Evolutionary conservation across 495 filamentous ascomycete species (phyloP).

Genomic region (Penicillium angulare): DNA sequence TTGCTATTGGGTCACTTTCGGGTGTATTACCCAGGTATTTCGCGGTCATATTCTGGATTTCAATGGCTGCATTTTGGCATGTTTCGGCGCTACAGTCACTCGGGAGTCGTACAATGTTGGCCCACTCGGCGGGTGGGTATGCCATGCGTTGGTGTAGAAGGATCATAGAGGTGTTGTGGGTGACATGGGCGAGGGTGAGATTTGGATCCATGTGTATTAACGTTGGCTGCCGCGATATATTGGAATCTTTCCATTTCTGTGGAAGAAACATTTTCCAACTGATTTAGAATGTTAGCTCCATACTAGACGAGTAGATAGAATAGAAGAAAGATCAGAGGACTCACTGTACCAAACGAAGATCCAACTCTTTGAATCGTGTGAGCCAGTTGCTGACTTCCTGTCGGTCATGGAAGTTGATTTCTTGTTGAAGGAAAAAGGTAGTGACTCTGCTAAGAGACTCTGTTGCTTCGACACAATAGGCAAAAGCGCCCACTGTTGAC

Average conservation of each 20-base stretch:
- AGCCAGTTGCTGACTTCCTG: constrained; percentile 35
- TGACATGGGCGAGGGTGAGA: constrained; percentile 25
- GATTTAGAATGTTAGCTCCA: constrained; percentile 22
- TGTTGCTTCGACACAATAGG: constrained; percentile 26
- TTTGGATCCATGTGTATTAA: constrained; percentile 20
- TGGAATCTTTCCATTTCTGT: constrained; percentile 36
- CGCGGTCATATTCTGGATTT: constrained; percentile 2
- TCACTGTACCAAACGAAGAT: constrained; percentile 16
- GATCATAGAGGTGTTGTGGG: constrained; percentile 47
- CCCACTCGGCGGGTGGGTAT: constrained; percentile 37
- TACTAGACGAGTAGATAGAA: constrained; percentile 35
- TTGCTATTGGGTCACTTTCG: no score
- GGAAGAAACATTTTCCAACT: constrained; percentile 45
- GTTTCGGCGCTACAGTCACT: constrained; percentile 28
- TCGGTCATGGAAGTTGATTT: constrained; percentile 20
- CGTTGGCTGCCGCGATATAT: constrained; percentile 30
- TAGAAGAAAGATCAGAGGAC: no score
- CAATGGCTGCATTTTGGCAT: constrained; percentile 4
- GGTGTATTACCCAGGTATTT: constrained; percentile 5
- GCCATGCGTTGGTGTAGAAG: constrained; percentile 45
- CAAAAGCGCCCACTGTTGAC: constrained; percentile 25
- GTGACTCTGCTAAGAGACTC: constrained; percentile 8
- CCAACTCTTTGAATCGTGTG: constrained; percentile 22
- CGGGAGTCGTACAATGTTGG: constrained; percentile 28
- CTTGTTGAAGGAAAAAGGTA: constrained; percentile 12